phyloP scores from a whole-genome alignment of 371 early-diverging fungal genomes.

The Chytridium lagenaria region DNA sequence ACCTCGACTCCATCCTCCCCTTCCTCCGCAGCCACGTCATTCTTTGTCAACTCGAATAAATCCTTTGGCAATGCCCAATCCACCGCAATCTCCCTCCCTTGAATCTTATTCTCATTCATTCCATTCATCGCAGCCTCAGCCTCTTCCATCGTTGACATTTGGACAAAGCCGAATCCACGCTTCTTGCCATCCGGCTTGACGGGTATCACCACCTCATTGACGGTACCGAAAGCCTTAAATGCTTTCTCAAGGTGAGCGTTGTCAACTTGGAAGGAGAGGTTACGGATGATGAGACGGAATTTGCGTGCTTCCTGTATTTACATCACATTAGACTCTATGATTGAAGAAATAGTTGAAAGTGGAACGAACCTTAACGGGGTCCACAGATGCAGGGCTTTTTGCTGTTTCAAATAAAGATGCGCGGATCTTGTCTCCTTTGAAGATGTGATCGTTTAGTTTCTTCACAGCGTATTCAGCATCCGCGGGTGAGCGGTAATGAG shows the following conservation, averaged over 20 bases:
- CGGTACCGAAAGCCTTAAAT: conserved; percentile 36
- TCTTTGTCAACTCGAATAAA: conserved; percentile 59
- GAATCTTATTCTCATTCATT: conserved; percentile 74
- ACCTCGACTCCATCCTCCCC: conserved; percentile 51
- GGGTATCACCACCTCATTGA: conserved; percentile 67
- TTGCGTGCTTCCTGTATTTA: conserved; percentile 16
- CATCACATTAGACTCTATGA: not conserved
- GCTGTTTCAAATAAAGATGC: conserved; percentile 9
- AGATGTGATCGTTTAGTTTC: conserved; percentile 68
- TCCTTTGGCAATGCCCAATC: conserved; percentile 86
- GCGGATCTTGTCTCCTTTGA: conserved; percentile 61
- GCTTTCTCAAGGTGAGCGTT: conserved; percentile 33
- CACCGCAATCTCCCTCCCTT: conserved; percentile 79
- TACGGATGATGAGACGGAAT: conserved; percentile 84
- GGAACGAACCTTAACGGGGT: not conserved
- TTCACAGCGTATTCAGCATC: conserved; percentile 62
- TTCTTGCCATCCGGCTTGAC: conserved; percentile 69
- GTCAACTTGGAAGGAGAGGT: conserved; percentile 74
- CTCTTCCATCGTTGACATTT: conserved; percentile 69
- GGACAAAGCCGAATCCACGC: conserved; percentile 90
- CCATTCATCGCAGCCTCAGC: conserved; percentile 76
- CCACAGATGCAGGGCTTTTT: not conserved
- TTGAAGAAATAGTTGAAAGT: not conserved
- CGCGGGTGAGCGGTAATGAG: conserved; percentile 32
- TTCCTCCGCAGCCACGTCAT: conserved; percentile 25